Evolutionary conservation across 2,329 filamentous ascomycete species (phyloP).

Genomic region (Fusarium sp.): DNA sequence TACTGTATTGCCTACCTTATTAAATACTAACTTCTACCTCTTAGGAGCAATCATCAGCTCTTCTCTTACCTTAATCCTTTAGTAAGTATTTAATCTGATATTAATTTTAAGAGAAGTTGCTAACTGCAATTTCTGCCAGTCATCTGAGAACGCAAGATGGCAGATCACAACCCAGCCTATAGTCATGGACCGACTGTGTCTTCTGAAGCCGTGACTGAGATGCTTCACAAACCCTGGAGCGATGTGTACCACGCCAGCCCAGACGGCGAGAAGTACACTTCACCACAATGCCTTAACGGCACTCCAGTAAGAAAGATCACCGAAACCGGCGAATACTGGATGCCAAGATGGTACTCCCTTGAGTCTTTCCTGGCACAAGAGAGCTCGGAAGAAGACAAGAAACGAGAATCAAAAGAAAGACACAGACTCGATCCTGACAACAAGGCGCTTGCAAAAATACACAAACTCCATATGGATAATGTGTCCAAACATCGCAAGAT

Average conservation of each 20-base stretch:
- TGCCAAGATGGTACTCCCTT: slow-evolving; percentile 49
- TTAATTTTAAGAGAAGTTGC: background rate
- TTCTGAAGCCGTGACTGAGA: background rate
- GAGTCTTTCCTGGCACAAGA: slow-evolving; percentile 47
- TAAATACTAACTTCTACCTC: background rate
- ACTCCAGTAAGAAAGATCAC: slow-evolving; percentile 47
- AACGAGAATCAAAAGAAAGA: slow-evolving; percentile 23
- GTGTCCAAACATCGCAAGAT: slow-evolving; percentile 52
- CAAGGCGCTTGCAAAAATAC: slow-evolving; percentile 3
- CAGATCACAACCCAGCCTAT: background rate
- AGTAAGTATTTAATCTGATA: background rate
- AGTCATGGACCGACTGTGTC: background rate
- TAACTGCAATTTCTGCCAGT: background rate
- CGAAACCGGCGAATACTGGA: slow-evolving; percentile 50
- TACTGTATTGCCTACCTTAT: background rate
- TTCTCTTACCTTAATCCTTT: background rate
- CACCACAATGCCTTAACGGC: slow-evolving; percentile 44
- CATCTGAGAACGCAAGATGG: background rate
- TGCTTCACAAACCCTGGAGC: slow-evolving; percentile 34
- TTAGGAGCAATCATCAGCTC: background rate
- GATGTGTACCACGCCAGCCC: slow-evolving; percentile 37
- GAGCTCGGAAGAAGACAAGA: slow-evolving; percentile 28
- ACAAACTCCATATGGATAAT: slow-evolving; percentile 49
- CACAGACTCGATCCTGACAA: slow-evolving; percentile 8
- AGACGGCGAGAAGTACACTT: slow-evolving; percentile 42